These are phyloP conservation scores for Penicillium sp. DNA, from an alignment of 2,329 filamentous ascomycete genomes.

Conservation along the genomic window DNA sequence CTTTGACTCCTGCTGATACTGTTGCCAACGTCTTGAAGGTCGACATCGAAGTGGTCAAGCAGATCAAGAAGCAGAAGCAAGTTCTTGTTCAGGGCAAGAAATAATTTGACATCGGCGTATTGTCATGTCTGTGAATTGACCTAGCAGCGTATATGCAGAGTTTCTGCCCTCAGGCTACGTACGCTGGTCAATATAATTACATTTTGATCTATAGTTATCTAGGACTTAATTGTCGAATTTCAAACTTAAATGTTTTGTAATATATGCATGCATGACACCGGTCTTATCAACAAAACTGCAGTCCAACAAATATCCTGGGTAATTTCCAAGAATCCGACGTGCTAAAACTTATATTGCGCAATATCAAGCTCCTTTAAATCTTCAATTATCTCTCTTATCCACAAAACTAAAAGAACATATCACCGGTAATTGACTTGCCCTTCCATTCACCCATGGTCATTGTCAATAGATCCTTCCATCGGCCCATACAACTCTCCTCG, in stretches of 20 bases:
- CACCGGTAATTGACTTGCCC: too few species aligned
- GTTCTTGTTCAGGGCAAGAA: slow-evolving; percentile 17
- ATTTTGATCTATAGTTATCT: neutral
- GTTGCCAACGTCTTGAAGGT: slow-evolving; percentile 21
- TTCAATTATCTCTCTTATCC: too few species aligned
- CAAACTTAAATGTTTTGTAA: neutral
- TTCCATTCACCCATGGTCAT: too few species aligned
- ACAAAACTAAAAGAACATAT: too few species aligned
- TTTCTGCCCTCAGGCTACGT: neutral
- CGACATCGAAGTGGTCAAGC: slow-evolving; percentile 21
- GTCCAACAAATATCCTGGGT: neutral
- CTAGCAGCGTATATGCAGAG: too few species aligned
- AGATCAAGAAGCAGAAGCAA: slow-evolving; percentile 26
- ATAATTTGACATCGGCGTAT: neutral
- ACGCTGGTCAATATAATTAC: neutral
- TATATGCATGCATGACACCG: neutral
- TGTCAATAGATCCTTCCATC: too few species aligned
- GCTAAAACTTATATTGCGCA: neutral
- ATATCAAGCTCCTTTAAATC: neutral
- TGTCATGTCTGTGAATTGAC: neutral
- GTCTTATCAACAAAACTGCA: neutral
- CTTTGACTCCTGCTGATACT: slow-evolving; percentile 55
- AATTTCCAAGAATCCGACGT: neutral
- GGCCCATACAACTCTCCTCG: too few species aligned
- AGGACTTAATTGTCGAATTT: too few species aligned